A percentile compares a stretch with the other conserved stretches of the same genome.
phyloP scores from a whole-genome alignment of 139 green algal species.

The Chlorella sp. region DNA sequence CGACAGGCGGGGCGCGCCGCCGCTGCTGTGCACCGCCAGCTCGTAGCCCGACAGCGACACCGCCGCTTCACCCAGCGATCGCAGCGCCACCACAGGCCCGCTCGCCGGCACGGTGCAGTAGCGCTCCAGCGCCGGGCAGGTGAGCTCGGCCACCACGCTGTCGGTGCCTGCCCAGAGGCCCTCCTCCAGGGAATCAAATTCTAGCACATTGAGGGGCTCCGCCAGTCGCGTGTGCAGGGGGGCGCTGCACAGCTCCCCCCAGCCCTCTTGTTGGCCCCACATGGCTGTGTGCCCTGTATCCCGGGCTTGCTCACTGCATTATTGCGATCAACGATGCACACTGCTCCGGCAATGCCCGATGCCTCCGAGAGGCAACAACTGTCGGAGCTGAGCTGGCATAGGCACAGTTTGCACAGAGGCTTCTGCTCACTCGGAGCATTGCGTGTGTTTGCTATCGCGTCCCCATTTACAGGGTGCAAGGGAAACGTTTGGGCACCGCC shows the following conservation, averaged over 20 bases:
- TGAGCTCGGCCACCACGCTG: slow-evolving; percentile 48
- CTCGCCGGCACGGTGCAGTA: slow-evolving; percentile 59
- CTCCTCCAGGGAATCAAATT: slow-evolving; percentile 45
- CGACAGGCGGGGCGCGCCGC: slow-evolving; percentile 40
- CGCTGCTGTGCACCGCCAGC: slow-evolving; percentile 46
- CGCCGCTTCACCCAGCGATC: slow-evolving; percentile 50
- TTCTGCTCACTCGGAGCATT: no score
- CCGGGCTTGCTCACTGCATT: not conserved
- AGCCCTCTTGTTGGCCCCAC: not conserved
- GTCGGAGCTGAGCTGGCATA: no score
- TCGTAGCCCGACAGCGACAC: slow-evolving; percentile 46
- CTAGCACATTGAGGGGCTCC: slow-evolving; percentile 12
- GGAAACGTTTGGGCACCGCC: no score
- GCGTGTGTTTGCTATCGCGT: no score
- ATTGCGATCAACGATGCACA: not conserved
- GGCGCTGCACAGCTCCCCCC: not conserved
- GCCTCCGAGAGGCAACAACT: no score
- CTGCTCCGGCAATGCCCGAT: no score
- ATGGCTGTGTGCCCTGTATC: not conserved
- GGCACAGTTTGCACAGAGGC: no score
- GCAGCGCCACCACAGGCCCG: slow-evolving; percentile 47
- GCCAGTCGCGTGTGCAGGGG: slow-evolving; percentile 6
- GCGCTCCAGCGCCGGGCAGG: slow-evolving; percentile 49
- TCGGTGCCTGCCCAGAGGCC: slow-evolving; percentile 56
- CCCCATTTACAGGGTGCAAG: no score